Evolutionary conservation across 441 rosid genomes (phyloP).

Genomic region (Adansonia rubrostipa): DNA sequence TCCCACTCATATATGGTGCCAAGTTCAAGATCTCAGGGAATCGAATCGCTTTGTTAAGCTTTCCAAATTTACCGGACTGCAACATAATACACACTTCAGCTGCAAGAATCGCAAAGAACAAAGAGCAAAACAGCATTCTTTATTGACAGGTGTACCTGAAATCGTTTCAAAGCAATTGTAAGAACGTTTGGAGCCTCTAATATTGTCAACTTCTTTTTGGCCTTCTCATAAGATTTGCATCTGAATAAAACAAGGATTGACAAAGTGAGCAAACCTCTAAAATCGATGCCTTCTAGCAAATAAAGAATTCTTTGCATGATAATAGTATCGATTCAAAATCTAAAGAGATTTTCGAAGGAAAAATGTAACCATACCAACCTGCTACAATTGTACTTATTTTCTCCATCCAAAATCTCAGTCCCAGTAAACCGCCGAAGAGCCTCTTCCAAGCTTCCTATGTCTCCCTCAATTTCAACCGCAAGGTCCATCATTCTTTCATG

Average conservation of each 20-base stretch:
- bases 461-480: constrained; percentile 96
- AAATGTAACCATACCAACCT: constrained; percentile 53
- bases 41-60: constrained; percentile 78
- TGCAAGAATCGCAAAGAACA: constrained; percentile 34
- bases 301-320: background rate
- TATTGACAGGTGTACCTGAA: constrained; percentile 62
- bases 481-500: constrained; percentile 98
- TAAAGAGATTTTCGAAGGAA: background rate
- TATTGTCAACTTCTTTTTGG: constrained; percentile 88
- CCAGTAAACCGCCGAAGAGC: constrained; percentile 82
- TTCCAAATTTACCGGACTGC: constrained; percentile 94
- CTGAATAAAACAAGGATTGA: constrained; percentile 44
- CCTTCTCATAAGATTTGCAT: constrained; percentile 89
- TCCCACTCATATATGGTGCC: constrained; percentile 89
- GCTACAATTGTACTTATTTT: constrained; percentile 88
- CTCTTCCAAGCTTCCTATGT: constrained; percentile 81
- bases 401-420: constrained; percentile 95
- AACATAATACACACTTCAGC: constrained; percentile 28
- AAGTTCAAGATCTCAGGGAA: constrained; percentile 88
- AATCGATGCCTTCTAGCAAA: background rate
- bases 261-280: constrained; percentile 18
- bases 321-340: background rate
- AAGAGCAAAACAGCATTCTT: constrained; percentile 20
- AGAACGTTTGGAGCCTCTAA: constrained; percentile 93
- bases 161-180: constrained; percentile 90